Evolutionary conservation across 169 alveolate species (phyloP).

Genomic region (Nephromyces sp.): DNA sequence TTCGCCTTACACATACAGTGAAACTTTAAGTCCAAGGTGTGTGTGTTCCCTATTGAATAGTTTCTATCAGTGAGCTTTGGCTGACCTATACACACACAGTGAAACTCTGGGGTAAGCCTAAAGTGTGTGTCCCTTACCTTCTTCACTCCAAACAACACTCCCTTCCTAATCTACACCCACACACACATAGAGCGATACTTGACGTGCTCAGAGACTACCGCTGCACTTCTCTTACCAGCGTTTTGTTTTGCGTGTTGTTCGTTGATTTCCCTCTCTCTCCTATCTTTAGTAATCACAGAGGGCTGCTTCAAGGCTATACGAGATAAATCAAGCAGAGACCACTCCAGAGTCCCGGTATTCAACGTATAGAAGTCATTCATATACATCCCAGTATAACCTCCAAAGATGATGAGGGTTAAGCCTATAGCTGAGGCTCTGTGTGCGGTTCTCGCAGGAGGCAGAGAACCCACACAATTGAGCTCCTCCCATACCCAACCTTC

Average conservation of each 20-base stretch:
- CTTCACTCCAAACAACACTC: no score
- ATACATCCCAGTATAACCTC: not conserved
- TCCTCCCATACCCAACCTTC: conserved; percentile 4
- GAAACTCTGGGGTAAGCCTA: no score
- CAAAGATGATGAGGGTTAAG: not conserved
- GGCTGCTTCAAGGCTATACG: not conserved
- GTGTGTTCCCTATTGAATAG: no score
- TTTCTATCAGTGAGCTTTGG: no score
- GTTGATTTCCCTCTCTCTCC: not conserved
- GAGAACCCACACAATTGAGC: not conserved
- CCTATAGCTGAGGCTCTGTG: not conserved
- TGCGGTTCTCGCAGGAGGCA: not conserved
- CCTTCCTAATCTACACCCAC: no score
- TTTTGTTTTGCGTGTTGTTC: not conserved
- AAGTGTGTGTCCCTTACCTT: no score
- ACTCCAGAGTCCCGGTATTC: conserved; percentile 1
- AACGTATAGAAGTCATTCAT: not conserved
- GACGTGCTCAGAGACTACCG: not conserved
- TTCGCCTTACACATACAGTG: no score
- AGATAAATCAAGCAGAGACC: not conserved
- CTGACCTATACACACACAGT: no score
- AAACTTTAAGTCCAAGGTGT: no score
- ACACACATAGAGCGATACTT: no score
- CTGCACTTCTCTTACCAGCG: not conserved
- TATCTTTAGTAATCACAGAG: not conserved